Percentiles rank a stretch among this genome's conserved stretches.
Evolutionary conservation across 495 filamentous ascomycete genomes (phyloP).

Genomic region (Usnea hakonensis): DNA sequence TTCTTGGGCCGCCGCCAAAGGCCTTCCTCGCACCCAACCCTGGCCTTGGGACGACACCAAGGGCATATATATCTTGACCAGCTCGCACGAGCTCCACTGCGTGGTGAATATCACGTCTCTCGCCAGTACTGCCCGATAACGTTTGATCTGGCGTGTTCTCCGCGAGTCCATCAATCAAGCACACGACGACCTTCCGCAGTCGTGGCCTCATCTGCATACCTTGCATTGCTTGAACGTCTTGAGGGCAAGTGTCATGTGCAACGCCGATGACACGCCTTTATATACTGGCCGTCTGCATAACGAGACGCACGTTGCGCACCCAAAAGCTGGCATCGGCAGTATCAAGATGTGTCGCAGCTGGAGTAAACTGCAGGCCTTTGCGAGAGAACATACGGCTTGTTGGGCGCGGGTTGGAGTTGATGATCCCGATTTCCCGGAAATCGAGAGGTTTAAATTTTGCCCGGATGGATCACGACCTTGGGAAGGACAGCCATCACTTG

Average conservation of each 20-base stretch:
- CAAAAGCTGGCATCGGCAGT: neutral
- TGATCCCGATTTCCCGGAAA: neutral
- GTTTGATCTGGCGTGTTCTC: neutral
- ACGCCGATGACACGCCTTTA: slow-evolving; percentile 21
- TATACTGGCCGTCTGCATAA: slow-evolving; percentile 17
- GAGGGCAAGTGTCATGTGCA: slow-evolving; percentile 16
- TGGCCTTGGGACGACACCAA: slow-evolving; percentile 18
- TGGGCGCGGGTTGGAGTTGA: neutral
- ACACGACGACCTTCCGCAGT: neutral
- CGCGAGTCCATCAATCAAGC: neutral
- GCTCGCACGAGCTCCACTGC: slow-evolving; percentile 15
- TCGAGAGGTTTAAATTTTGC: neutral
- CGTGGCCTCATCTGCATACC: slow-evolving; percentile 4
- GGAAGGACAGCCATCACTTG: too few species aligned
- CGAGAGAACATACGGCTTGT: neutral
- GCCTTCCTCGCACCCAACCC: slow-evolving; percentile 16
- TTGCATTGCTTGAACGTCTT: slow-evolving; percentile 17
- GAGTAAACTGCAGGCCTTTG: neutral
- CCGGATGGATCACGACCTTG: neutral
- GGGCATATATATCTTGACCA: slow-evolving; percentile 12
- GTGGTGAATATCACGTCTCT: neutral
- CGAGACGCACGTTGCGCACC: neutral
- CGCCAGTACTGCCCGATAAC: neutral
- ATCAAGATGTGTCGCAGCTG: slow-evolving; percentile 2
- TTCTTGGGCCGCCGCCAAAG: slow-evolving; percentile 16